Evolutionary conservation across 2,329 filamentous ascomycete genomes (phyloP), one percentile per base, ranked within the genome.

Genomic region (Rhytidhysteron rufulum): DNA sequence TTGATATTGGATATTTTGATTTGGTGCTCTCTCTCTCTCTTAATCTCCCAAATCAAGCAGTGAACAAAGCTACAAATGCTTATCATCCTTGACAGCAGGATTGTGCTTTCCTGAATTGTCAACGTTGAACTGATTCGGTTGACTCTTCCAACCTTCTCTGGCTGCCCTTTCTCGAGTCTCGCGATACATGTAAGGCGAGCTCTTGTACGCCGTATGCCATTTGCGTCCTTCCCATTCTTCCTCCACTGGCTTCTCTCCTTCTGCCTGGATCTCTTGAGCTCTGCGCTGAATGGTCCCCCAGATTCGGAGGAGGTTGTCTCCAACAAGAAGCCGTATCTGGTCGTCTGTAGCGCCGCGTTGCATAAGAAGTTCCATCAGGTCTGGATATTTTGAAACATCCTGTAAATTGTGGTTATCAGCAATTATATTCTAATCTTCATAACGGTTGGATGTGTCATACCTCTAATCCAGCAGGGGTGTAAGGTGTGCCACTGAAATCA

Each of bases 371-470:
- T 24, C 31, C 15, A 44, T 21, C 10, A 44, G 32, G 19, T 18
- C 27, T 9, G 41, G 41, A 21, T 20, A 44, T 19, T 44, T 44
- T n/a, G 41, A 41, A 3, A 44, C 41, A 33, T 44, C n/a, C n/a
- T n/a, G n/a, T n/a, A n/a, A n/a, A n/a, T n/a, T n/a, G n/a, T n/a
- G n/a, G n/a, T n/a, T n/a, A n/a, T n/a, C n/a, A n/a, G n/a, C n/a
- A n/a, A n/a, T n/a, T n/a, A n/a, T n/a, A n/a, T n/a, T n/a, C n/a
- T n/a, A n/a, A n/a, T n/a, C n/a, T n/a, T n/a, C n/a, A n/a, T n/a
- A n/a, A n/a, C n/a, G n/a, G n/a, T n/a, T n/a, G n/a, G n/a, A n/a
- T n/a, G n/a, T n/a, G n/a, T n/a, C n/a, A n/a, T n/a, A n/a, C 41
- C 17, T 41, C 41, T 13, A 44, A 20, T 7, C 37, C 38, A 11